These are phyloP conservation scores for Moniliophthora roreri DNA, from an alignment of 1,284 basidiomycete genomes.

Conservation along the genomic window DNA sequence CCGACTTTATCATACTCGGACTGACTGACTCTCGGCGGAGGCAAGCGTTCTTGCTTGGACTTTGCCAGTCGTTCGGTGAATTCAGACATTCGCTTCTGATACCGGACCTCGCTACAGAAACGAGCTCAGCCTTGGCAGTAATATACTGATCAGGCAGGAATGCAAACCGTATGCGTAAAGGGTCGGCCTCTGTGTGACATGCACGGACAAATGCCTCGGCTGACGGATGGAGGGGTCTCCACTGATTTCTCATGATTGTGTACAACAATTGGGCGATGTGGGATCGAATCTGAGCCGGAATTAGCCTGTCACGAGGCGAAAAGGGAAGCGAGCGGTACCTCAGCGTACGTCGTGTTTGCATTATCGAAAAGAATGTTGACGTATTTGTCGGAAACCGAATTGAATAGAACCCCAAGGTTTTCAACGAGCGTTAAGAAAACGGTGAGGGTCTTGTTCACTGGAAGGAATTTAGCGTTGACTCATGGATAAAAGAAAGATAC, in stretches of 20 bases:
- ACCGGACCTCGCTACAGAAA: constrained; percentile 49
- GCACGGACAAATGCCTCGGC: constrained; percentile 64
- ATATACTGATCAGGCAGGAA: constrained; percentile 2
- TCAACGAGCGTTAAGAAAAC: constrained; percentile 62
- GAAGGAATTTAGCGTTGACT: constrained; percentile 2
- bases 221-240: constrained; percentile 77
- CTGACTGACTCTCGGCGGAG: constrained; percentile 79
- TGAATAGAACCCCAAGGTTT: constrained; percentile 60
- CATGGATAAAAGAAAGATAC: constrained; percentile 21
- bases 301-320: constrained; percentile 10
- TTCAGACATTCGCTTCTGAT: constrained; percentile 53
- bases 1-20: constrained; percentile 89
- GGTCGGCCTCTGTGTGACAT: constrained; percentile 61
- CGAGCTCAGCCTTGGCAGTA: constrained; percentile 5
- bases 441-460: constrained; percentile 71
- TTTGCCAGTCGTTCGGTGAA: constrained; percentile 59
- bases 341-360: constrained; percentile 80
- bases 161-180: constrained; percentile 59
- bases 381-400: constrained; percentile 66
- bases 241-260: constrained; percentile 60
- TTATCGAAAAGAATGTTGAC: constrained; percentile 74
- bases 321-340: constrained; percentile 45
- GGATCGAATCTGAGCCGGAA: constrained; percentile 56
- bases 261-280: constrained; percentile 73
- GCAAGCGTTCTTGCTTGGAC: constrained; percentile 77